These are phyloP conservation scores for Claviceps sp. DNA, from an alignment of 2,329 filamentous ascomycete genomes.

Conservation along the genomic window DNA sequence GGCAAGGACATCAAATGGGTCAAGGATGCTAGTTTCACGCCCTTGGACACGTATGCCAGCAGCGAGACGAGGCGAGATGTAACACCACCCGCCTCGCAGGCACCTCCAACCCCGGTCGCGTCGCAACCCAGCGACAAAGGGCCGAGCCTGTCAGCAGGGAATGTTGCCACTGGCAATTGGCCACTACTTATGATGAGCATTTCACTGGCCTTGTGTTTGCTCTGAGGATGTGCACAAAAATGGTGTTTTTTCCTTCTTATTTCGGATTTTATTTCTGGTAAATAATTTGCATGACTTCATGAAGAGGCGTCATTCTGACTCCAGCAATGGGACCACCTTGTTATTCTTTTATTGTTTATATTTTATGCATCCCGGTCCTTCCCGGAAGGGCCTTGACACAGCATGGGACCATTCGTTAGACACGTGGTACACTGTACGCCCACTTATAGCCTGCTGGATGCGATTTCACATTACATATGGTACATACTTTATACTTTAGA, in stretches of 20 bases:
- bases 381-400: no score
- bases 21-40: constrained; percentile 9
- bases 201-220: neutral
- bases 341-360: no score
- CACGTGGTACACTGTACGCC: no score
- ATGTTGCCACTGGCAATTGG: neutral
- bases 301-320: neutral
- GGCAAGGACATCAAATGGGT: constrained; percentile 30
- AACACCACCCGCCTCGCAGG: neutral
- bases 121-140: no score
- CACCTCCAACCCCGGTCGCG: no score
- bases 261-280: neutral
- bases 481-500: no score
- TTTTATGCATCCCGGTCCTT: no score
- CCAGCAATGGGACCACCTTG: neutral
- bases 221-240: neutral
- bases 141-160: neutral
- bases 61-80: constrained; percentile 3
- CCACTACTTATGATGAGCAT: neutral
- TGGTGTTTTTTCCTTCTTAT: neutral
- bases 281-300: neutral
- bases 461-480: no score
- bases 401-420: no score
- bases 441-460: no score
- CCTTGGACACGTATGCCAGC: constrained; percentile 8